Evolutionary conservation across 805 yeast species (phyloP), one percentile per base, ranked within the genome.

Genomic region (Kodamaea kaohsiungensis): DNA sequence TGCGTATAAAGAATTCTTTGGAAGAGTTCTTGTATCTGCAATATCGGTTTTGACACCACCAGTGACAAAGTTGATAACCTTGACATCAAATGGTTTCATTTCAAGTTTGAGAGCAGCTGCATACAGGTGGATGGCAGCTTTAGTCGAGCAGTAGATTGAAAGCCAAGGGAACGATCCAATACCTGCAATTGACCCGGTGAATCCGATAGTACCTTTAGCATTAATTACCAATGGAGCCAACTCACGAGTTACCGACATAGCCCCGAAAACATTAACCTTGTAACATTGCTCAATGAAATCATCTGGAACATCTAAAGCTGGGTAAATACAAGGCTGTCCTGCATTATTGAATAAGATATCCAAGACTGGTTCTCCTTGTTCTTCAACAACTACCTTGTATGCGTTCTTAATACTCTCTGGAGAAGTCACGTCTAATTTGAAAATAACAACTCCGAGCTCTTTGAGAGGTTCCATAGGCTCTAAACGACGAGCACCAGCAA

Each of bases 1-100:
- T 54, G 79, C 73, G 63, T 76, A 87, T 46, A 82, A 63, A 0
- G 92, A 86, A 22, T 64, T 69, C n/a, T 67, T 67, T 2, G 89
- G 88, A 37, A 87, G 65, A 0, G 82, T 78, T 60, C 91, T 76
- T 2, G 73, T 81, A 60, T 88, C 93, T 4, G 19, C 53, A 60
- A 89, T 87, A 54, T 84, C 77, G 0, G 95, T 87, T 18, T 72
- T 70, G 30, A 89, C 95, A 39, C 89, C 93, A 27, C 96, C 96
- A 7, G 95, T 88, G 45, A 87, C 69, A 12, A 86, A 76, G 61
- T 86, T 86, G 56, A 87, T 74, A 0, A 89, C 93, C 51, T 82
- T 76, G 6, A 89, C 93, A 15, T 80, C 88, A 61, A 87, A 85
- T 2, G 90, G 88, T 64, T 82, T 81, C 79, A 89, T 66, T 67